Evolutionary conservation across 495 filamentous ascomycete species (phyloP), one percentile per base, ranked within the genome.

Genomic region (Xylaria grammica): DNA sequence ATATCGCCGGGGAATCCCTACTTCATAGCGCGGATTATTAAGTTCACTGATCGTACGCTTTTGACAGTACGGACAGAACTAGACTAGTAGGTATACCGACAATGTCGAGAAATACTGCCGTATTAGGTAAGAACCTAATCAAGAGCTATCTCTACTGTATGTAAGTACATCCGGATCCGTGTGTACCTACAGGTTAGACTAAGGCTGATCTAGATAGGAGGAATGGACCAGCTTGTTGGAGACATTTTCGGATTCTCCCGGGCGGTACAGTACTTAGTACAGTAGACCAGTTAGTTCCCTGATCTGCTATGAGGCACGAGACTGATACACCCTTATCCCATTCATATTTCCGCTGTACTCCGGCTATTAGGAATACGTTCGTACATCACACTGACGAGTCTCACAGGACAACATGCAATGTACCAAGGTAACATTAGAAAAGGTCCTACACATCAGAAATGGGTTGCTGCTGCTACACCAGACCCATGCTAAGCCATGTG

Each of bases 91-190:
- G 10, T 11, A 17, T 3, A 10, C 20, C 10, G 13, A 34, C 45
- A 44, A 32, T 26, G 29, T 49, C 29, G 56, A 36, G n/a, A 20
- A 51, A 36, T 51, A 29, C 30, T 51, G 46, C 46, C 48, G 46
- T 62, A 62, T 62, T 62, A 62, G 34, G 59, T 62, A 62, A 62
- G 59, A 62, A 62, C 59, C 24, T 51, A 62, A 62, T 62, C 48
- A 40, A 30, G 32, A 59, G 20, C 44, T 59, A 42, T 42, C 56
- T 59, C n/a, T n/a, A n/a, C n/a, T n/a, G n/a, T n/a, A n/a, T n/a
- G n/a, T n/a, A n/a, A n/a, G n/a, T n/a, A n/a, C n/a, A n/a, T n/a
- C n/a, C n/a, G n/a, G n/a, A n/a, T n/a, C n/a, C n/a, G n/a, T n/a
- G n/a, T n/a, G n/a, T n/a, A n/a, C n/a, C n/a, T n/a, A n/a, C n/a